Evolutionary conservation across 805 yeast species (phyloP).

Genomic region (Metschnikowia orientalis): DNA sequence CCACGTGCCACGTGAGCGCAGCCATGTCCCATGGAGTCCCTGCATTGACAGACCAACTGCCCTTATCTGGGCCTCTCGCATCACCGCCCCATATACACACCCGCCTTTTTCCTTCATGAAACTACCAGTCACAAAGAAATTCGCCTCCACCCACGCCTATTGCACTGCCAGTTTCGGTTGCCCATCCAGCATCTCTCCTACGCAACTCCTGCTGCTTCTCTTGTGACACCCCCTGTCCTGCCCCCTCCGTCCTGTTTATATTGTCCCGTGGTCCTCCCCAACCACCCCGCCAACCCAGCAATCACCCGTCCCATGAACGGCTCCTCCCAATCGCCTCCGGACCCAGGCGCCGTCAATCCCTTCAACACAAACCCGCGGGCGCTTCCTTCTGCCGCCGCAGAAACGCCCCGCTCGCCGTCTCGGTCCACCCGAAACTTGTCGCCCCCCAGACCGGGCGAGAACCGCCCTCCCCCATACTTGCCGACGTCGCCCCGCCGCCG

Average conservation of each 20-base stretch:
- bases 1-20: no score
- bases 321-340: constrained; percentile 2
- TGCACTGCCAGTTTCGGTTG: not conserved
- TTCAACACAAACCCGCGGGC: constrained; percentile 4
- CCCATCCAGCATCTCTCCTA: no score
- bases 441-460: constrained; percentile 35
- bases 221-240: no score
- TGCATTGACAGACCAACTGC: no score
- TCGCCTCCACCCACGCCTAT: constrained; percentile 2
- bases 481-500: constrained; percentile 48
- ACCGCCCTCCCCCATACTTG: constrained; percentile 14
- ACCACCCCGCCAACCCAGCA: constrained; percentile 1
- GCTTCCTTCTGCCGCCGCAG: constrained; percentile 2
- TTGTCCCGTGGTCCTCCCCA: not conserved
- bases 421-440: constrained; percentile 36
- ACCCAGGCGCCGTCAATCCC: constrained; percentile 4
- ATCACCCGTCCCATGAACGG: no score
- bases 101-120: constrained; percentile 5
- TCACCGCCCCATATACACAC: no score
- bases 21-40: no score
- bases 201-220: no score
- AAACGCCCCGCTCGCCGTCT: constrained; percentile 42
- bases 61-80: no score
- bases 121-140: constrained; percentile 4
- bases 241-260: not conserved